Evolutionary conservation across 148 eudicot species (phyloP), one percentile per base, ranked within the genome.

Genomic region (Selenicereus undatus): DNA sequence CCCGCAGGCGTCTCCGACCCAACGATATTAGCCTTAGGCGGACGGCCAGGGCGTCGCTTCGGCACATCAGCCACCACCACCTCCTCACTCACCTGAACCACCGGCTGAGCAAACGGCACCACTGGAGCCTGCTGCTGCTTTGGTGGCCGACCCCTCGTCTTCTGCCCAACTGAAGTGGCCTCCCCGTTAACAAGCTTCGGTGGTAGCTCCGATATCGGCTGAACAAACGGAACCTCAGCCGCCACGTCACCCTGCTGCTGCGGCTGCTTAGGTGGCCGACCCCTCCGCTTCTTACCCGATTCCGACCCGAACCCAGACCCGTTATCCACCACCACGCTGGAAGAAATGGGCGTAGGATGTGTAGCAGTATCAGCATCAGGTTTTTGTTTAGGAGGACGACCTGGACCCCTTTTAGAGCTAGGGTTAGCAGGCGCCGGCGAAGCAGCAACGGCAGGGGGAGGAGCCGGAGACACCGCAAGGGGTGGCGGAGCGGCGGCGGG

Each of bases 381-480:
- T 50, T 88, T 88, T 21, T 77, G 76, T 83, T 90, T 90, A 0
- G 97, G 89, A 0, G 97, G 94, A 0, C 97, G 87, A n/a, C 97
- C 97, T 2, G 89, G 92, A 56, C 91, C 90, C 0, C 88, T 84
- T 39, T 83, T 86, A 4, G 42, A 84, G 76, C 86, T 85, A 83
- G 22, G 83, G 86, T 0, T 86, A 88, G 3, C 88, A 81, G 72
- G 85, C 86, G 27, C 18, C 29, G 16, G 83, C 77, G 69, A 20
- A 5, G 30, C 29, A 5, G 82, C 75, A 39, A 39, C 43, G 43
- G 43, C 43, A 5, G 43, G 8, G 8, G 43, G 5, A 39, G 43
- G 43, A 7, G 43, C 43, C 3, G 43, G 43, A 39, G 22, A 16
- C 4, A 56, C 6, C 90, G 85, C 0, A 89, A 82, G 27, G 77